A percentile compares a stretch with the other conserved stretches of the same genome.
Evolutionary conservation across 768 basidiomycete species (phyloP).

Genomic region (Pleurotus salmoneostramineus): DNA sequence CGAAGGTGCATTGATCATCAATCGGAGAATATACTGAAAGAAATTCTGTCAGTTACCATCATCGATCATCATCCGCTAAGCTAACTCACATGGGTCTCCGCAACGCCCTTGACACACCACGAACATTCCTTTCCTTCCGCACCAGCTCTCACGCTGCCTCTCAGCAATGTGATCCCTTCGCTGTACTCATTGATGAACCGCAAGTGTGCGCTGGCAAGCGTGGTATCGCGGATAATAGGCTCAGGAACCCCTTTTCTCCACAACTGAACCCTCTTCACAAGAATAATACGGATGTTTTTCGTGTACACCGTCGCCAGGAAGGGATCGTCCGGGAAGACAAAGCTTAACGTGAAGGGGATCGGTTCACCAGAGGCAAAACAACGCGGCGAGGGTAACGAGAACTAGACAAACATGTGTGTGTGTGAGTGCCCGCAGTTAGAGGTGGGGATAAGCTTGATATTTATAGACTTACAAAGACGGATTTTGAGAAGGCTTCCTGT

Average conservation of each 20-base stretch:
- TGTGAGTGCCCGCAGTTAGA: not conserved
- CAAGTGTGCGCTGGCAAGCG: conserved; percentile 18
- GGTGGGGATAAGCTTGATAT: not conserved
- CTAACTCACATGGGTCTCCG: conserved; percentile 23
- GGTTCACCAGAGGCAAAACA: conserved; percentile 35
- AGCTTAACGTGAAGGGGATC: conserved; percentile 32
- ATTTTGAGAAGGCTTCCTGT: conserved; percentile 13
- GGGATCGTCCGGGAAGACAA: conserved; percentile 31
- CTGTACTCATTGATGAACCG: conserved; percentile 23
- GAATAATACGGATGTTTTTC: conserved; percentile 26
- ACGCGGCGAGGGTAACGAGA: conserved; percentile 30
- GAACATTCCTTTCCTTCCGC: conserved; percentile 30
- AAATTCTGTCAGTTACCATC: not conserved
- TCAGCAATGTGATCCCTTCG: conserved; percentile 30
- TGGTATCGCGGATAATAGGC: conserved; percentile 22
- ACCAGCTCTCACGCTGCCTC: conserved; percentile 32
- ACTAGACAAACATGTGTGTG: conserved; percentile 17
- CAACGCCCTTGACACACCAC: conserved; percentile 27
- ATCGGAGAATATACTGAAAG: conserved; percentile 32
- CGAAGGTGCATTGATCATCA: conserved; percentile 26
- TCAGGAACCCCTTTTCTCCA: conserved; percentile 19
- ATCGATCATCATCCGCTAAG: not conserved
- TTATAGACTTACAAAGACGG: conserved; percentile 21
- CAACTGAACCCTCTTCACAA: conserved; percentile 30
- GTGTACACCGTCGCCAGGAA: conserved; percentile 32